Evolutionary conservation across 176 grass and related monocot species (phyloP).

Genomic region (Chloris gayana): DNA sequence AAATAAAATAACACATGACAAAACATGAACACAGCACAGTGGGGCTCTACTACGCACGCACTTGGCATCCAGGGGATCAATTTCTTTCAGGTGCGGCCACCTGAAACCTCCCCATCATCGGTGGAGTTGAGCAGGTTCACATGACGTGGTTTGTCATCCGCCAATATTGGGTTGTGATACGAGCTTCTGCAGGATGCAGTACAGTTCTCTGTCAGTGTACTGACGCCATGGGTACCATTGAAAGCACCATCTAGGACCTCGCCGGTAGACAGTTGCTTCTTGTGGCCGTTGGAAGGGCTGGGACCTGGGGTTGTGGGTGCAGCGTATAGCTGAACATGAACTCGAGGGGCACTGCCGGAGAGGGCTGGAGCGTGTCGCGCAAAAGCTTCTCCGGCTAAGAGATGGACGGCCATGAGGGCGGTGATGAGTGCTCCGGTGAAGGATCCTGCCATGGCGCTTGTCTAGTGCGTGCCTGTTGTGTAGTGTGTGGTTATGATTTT

Average conservation of each 20-base stretch:
- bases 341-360: not conserved
- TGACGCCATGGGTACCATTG: not conserved
- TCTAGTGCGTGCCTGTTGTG: not conserved
- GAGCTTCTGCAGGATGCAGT: not conserved
- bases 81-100: not conserved
- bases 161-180: too few species aligned
- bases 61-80: not conserved
- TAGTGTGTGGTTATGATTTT: not conserved
- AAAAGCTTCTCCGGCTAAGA: not conserved
- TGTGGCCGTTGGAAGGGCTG: slow-evolving; percentile 12
- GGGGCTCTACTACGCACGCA: not conserved
- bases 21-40: not conserved
- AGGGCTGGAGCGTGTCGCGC: not conserved
- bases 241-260: not conserved
- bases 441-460: slow-evolving; percentile 28
- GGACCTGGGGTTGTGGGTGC: slow-evolving; percentile 1
- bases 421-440: not conserved
- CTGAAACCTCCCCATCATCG: not conserved
- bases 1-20: not conserved
- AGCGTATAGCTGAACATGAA: not conserved
- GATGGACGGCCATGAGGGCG: not conserved
- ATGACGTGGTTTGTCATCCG: not conserved
- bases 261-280: not conserved
- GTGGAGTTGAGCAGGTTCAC: not conserved
- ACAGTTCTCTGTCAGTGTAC: not conserved